Conservation (phyloP, 2,329 filamentous ascomycete genomes). For the Magnaporthiopsis incrustans region DNA sequence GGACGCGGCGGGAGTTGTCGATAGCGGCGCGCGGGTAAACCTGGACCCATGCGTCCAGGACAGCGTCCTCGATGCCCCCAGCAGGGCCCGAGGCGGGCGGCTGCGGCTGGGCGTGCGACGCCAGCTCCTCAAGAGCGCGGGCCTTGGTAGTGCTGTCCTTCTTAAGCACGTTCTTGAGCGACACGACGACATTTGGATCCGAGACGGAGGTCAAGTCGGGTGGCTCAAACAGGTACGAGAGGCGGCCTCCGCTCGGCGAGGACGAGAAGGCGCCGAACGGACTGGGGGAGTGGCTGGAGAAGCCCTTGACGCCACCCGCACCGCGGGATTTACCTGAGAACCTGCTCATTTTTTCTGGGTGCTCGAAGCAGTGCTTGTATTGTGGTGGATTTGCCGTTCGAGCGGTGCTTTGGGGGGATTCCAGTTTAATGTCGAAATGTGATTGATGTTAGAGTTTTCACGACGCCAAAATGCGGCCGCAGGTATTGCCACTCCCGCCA, state of each 20-base stretch:
- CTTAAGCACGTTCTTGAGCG: conserved; percentile 89
- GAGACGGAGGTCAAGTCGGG: conserved; percentile 71
- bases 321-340: conserved; percentile 11
- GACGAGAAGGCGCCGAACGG: conserved; percentile 35
- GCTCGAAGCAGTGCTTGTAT: background rate
- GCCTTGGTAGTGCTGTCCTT: conserved; percentile 89
- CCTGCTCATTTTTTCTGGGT: conserved; percentile 6
- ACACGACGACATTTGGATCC: conserved; percentile 74
- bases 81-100: conserved; percentile 33
- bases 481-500: background rate
- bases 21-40: conserved; percentile 85
- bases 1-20: conserved; percentile 79
- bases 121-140: conserved; percentile 81
- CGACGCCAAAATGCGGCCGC: background rate
- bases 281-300: conserved; percentile 13
- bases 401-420: background rate
- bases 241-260: conserved; percentile 34
- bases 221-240: conserved; percentile 84
- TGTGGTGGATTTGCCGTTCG: too few relatives aligned
- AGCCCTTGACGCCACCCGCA: conserved; percentile 11
- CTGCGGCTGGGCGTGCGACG: conserved; percentile 51
- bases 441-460: background rate
- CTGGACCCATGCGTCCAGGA: conserved; percentile 87
- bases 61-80: conserved; percentile 62
- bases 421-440: background rate